Percentiles rank a stretch among this genome's conserved stretches.
These are phyloP conservation scores for Ajuga reptans DNA, from an alignment of 305 asterid genomes.

Conservation along the genomic window DNA sequence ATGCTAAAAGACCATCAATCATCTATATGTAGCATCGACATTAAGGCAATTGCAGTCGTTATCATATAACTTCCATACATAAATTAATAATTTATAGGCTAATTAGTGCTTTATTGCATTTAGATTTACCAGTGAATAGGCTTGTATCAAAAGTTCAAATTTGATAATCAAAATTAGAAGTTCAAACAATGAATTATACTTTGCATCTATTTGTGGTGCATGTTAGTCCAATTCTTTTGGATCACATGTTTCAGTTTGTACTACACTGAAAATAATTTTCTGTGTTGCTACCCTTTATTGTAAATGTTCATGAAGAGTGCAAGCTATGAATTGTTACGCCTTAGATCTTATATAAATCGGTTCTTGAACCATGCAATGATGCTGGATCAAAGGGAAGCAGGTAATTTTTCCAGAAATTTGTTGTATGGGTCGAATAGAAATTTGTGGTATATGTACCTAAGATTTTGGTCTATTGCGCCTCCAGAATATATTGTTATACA, in stretches of 20 bases:
- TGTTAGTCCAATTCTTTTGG: too few species aligned
- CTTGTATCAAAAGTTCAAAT: background rate
- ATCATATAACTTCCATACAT: too few species aligned
- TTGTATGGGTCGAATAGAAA: background rate
- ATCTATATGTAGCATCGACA: too few species aligned
- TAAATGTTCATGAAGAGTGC: too few species aligned
- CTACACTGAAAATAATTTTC: background rate
- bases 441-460: background rate
- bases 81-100: too few species aligned
- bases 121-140: background rate
- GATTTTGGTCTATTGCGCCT: background rate
- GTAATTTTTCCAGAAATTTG: background rate
- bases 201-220: background rate
- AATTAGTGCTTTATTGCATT: too few species aligned
- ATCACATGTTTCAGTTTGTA: background rate
- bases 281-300: background rate
- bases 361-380: background rate
- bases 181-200: background rate
- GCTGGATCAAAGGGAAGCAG: conserved; percentile 2
- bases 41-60: too few species aligned
- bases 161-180: background rate
- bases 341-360: background rate
- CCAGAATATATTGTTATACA: background rate
- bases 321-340: background rate
- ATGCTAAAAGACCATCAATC: background rate